These are phyloP conservation scores for Diaporthe australafricana DNA, from an alignment of 2,329 filamentous ascomycete species.

Conservation along the genomic window DNA sequence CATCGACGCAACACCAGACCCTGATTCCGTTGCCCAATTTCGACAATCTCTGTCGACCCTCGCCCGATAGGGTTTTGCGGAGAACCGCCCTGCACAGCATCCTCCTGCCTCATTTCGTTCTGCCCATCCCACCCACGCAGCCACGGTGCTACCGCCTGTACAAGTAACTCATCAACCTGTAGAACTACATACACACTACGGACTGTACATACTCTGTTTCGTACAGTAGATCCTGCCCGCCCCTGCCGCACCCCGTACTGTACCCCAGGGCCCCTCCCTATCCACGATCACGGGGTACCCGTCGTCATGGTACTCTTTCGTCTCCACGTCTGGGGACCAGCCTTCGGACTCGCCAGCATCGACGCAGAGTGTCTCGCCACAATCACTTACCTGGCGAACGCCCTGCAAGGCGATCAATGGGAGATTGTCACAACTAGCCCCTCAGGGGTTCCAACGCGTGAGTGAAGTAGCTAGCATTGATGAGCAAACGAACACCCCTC, in stretches of 20 bases:
- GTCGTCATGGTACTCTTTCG: constrained; percentile 63
- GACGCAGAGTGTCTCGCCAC: constrained; percentile 90
- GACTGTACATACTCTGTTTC: neutral
- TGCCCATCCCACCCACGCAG: neutral
- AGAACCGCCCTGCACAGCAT: constrained; percentile 22
- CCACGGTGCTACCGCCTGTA: constrained; percentile 7
- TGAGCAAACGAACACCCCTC: constrained; percentile 13
- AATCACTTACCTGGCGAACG: constrained; percentile 79
- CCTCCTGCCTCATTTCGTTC: constrained; percentile 31
- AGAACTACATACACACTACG: no score
- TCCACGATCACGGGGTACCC: constrained; percentile 25
- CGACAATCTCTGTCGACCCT: constrained; percentile 26
- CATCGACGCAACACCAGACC: constrained; percentile 1
- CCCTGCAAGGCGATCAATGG: constrained; percentile 70
- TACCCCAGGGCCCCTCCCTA: constrained; percentile 8
- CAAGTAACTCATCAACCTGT: constrained; percentile 12
- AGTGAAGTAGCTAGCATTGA: constrained; percentile 46
- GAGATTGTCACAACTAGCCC: constrained; percentile 78
- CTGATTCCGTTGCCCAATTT: constrained; percentile 10
- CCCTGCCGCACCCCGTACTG: constrained; percentile 10
- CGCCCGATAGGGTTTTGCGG: constrained; percentile 31
- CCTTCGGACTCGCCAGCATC: constrained; percentile 89
- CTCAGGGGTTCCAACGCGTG: constrained; percentile 77
- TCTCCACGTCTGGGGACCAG: constrained; percentile 91
- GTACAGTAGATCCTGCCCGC: constrained; percentile 1